Evolutionary conservation across 495 filamentous ascomycete genomes (phyloP), one percentile per base, ranked within the genome.

Genomic region (Neurospora sp.): DNA sequence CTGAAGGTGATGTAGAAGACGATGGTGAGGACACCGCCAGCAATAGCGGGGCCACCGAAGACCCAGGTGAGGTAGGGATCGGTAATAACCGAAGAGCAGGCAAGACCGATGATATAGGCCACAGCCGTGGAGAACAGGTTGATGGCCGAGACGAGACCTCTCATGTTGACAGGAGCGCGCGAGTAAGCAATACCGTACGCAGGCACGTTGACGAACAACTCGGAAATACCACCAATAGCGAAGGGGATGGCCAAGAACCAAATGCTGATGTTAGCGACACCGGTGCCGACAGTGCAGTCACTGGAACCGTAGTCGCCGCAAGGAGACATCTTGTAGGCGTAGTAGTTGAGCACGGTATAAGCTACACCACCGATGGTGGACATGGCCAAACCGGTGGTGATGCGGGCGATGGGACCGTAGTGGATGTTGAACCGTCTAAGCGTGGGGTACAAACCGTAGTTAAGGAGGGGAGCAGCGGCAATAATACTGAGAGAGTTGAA

Each of bases 401-500:
- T 95, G 80, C 92, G 90, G 68, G 89, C 89, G 75, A 94, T 89
- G 31, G 91, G 91, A 68, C 84, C 87, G 82, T 93, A 92, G 72
- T 86, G 84, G 75, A 93, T 90, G 75, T 84, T 84, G n/a, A 86
- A 38, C 70, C 84, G 88, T 12, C 91, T 89, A 68, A 94, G 85
- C 16, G 84, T 40, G 0, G 92, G 92, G 79, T 93, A 94, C 68
- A 93, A 75, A 41, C 87, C 72, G 27, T 85, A 85, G 77, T 92
- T 90, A 53, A 90, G 83, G 61, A 92, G 75, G 3, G 91, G 91
- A 18, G 91, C 89, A 77, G 91, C 86, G 73, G 91, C 82, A 79
- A 94, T 90, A 77, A 93, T 89, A 73, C 81, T 82, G 72, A 96
- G 85, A 4, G 92, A 88, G 79, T 94, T 91, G 79, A 94, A 89